Conservation (phyloP, 768 basidiomycete genomes). For the Naganishia onofrii region DNA sequence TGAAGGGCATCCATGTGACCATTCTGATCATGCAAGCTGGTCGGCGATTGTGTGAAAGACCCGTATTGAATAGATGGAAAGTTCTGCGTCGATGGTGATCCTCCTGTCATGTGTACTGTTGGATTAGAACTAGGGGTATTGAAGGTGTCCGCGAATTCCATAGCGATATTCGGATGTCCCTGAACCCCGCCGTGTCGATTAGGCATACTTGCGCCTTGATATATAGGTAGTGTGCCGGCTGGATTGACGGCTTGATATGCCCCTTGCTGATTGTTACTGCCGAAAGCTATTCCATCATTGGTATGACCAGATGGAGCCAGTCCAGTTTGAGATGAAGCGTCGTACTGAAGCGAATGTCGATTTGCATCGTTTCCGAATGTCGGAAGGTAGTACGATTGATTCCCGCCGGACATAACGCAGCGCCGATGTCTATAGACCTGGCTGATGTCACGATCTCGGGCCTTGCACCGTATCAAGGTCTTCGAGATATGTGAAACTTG, state of each 20-base stretch:
- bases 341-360: slow-evolving; percentile 7
- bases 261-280: not conserved
- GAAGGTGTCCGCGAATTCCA: not conserved
- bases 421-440: not conserved
- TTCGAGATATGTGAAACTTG: not conserved
- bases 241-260: not conserved
- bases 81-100: not conserved
- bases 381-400: slow-evolving; percentile 9
- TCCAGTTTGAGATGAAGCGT: not conserved
- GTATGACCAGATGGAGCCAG: not conserved
- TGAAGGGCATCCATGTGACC: not conserved
- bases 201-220: slow-evolving; percentile 2
- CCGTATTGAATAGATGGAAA: not conserved
- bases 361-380: slow-evolving; percentile 4
- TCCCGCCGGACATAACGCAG: slow-evolving; percentile 8
- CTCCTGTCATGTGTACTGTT: not conserved
- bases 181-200: not conserved
- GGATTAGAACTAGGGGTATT: not conserved
- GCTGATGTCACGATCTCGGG: no score
- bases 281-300: not conserved
- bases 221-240: not conserved
- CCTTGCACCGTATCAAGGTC: not conserved
- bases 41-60: not conserved
- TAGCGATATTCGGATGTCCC: not conserved
- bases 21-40: not conserved